Base-by-base conservation (phyloP, 257 asterid species). In the Forsythia suspensa region DNA sequence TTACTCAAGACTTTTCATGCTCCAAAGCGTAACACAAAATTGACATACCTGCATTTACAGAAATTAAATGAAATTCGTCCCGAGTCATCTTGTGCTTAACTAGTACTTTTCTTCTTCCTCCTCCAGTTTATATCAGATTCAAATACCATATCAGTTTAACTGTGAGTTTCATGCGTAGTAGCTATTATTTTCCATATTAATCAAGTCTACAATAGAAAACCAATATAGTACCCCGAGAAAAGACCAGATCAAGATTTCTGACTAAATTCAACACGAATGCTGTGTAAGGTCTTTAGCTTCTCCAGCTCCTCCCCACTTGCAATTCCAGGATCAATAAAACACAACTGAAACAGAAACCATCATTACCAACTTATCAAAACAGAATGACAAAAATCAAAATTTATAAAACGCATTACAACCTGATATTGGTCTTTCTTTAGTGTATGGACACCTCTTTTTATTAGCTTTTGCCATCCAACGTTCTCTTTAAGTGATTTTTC, bases 401-500 rank as follows among this genome's bases (percentile, higher is more conserved):
- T 39, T 36, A 36, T 39, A 80, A 68, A 78, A 75, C 10, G 63
- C 40, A 80, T 59, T 77, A 77, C 43, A 76, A 95, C 99, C 97
- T 93, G 98, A 81, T 93, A 91, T 66, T 87, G 86, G 18, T 84
- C 89, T 87, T 95, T 87, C 86, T 73, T 89, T 82, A 95, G 88
- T 18, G 99, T 91, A 88, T 93, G 98, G 72, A 82, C 83, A 4
- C 99, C 96, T 85, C 98, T 91, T 88, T 95, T 93, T 76, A 91
- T 87, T 68, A 90, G 81, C 82, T 85, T 85, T 82, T 91, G 96
- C 98, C 99, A 95, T 77, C 99, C 97, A 29, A 37, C 77, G 10
- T 90, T 93, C 70, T 75, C 77, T 79, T 61, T 80, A 38, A 84
- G 82, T 74, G 80, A 80, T 74, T 70, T 80, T 77, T 18, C 86